These are phyloP conservation scores for Daldinia loculata DNA, from an alignment of 495 filamentous ascomycete genomes.

Conservation along the genomic window DNA sequence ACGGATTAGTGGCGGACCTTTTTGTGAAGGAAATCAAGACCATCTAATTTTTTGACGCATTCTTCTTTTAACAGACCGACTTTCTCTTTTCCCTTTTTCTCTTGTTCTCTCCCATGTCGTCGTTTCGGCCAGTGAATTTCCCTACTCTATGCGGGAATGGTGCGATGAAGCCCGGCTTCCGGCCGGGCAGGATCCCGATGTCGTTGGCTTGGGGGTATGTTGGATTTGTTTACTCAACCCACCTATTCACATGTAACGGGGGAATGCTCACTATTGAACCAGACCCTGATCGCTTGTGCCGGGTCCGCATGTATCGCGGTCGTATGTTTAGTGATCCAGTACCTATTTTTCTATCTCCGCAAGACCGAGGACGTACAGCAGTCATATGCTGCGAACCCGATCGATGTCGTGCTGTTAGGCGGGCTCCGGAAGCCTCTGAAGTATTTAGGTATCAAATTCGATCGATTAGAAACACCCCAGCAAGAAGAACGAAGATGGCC, in stretches of 20 bases:
- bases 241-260: neutral
- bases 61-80: constrained; percentile 26
- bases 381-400: constrained; percentile 28
- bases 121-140: constrained; percentile 32
- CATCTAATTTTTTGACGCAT: constrained; percentile 11
- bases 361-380: constrained; percentile 21
- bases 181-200: constrained; percentile 40
- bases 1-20: constrained; percentile 22
- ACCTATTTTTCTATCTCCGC: constrained; percentile 37
- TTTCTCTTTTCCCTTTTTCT: constrained; percentile 4
- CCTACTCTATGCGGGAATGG: constrained; percentile 41
- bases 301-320: constrained; percentile 40
- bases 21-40: constrained; percentile 21
- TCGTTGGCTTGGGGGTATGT: constrained; percentile 40
- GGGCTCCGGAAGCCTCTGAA: constrained; percentile 37
- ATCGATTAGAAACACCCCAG: constrained; percentile 8
- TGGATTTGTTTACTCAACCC: constrained; percentile 4
- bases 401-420: constrained; percentile 32
- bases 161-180: constrained; percentile 40
- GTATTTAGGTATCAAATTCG: constrained; percentile 29
- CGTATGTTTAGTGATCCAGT: constrained; percentile 34
- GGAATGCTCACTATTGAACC: constrained; percentile 18
- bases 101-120: constrained; percentile 36
- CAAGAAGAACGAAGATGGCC: constrained; percentile 25
- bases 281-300: constrained; percentile 40